Evolutionary conservation across 768 basidiomycete species (phyloP).

Genomic region (Tricholoma sp.): DNA sequence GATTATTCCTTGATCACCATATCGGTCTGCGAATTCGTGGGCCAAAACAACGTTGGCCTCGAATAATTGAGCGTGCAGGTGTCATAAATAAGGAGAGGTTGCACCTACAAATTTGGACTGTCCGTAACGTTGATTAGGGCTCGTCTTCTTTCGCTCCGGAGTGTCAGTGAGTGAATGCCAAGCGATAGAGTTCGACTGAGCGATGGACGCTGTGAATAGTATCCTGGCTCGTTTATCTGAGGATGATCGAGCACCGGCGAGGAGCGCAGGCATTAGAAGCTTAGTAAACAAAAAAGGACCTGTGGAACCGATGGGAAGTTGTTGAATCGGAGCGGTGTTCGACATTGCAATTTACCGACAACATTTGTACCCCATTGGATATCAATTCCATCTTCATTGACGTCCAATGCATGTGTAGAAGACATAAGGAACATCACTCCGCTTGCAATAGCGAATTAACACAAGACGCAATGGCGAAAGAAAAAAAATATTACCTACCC

Average conservation of each 20-base stretch:
- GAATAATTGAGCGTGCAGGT: neutral
- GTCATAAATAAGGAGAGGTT: neutral
- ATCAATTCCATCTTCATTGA: slow-evolving; percentile 48
- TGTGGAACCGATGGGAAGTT: slow-evolving; percentile 9
- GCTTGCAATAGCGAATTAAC: slow-evolving; percentile 20
- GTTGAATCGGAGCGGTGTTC: neutral
- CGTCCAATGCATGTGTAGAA: slow-evolving; percentile 1
- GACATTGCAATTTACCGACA: slow-evolving; percentile 29
- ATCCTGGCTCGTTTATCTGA: slow-evolving; percentile 41
- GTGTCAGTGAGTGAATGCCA: slow-evolving; percentile 37
- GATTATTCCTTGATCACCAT: slow-evolving; percentile 42
- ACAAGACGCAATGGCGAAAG: neutral
- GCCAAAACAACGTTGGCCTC: slow-evolving; percentile 42
- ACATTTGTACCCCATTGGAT: slow-evolving; percentile 56
- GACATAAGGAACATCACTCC: slow-evolving; percentile 38
- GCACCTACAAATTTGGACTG: slow-evolving; percentile 43
- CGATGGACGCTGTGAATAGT: slow-evolving; percentile 41
- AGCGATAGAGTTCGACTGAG: slow-evolving; percentile 26
- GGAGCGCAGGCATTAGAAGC: slow-evolving; percentile 44
- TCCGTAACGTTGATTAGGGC: slow-evolving; percentile 19
- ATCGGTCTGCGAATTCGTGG: slow-evolving; percentile 41
- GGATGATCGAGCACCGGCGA: slow-evolving; percentile 31
- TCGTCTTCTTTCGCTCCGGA: slow-evolving; percentile 20
- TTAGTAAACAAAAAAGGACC: slow-evolving; percentile 48
- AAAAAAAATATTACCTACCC: slow-evolving; percentile 31